Evolutionary conservation across 768 basidiomycete genomes (phyloP), one percentile per base, ranked within the genome.

Genomic region (Piloderma croceum): DNA sequence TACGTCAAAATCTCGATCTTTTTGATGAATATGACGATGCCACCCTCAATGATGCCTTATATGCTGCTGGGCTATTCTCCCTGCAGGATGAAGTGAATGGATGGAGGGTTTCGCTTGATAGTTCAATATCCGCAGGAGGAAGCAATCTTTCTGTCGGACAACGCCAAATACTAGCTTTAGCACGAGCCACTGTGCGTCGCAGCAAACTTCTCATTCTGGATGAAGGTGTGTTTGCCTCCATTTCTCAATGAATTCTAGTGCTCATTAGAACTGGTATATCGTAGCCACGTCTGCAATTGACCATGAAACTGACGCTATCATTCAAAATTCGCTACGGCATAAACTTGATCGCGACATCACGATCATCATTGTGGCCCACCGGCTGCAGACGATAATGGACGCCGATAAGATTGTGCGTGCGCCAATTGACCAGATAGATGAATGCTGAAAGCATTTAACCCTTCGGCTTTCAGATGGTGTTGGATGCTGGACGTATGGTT

Each of bases 1-100:
- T 81, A 17, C 69, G 79, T 15, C 59, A 68, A 39, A 81, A 80
- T 48, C 58, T 81, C n/a, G 80, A 81, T 50, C 80, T 78, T 0
- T 81, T 79, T 48, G 62, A 52, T 6, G 64, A 75, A 42, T 63
- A 75, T 44, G 74, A 78, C 32, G 80, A 82, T 42, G 62, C 70
- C 0, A 61, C 56, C 4, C 61, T 79, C 12, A 72, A 76, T 39
- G 65, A 65, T 24, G 74, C 73, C 0, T 54, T 77, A 15, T 64
- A 67, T 13, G 61, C 73, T 0, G 67, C 75, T 0, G 76, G 77
- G 3, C 56, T 74, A 3, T 70, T 63, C 45, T 53, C 63, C 3
- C 44, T 68, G 5, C 65, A 66, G 36, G 45, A 51, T 2, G 58
- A 64, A 1, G 54, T 47, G 5, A 63, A 65, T 2, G 62, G 65